phyloP scores from a whole-genome alignment of 1,139 yeast species.

The Magnusiomyces starmeri region DNA sequence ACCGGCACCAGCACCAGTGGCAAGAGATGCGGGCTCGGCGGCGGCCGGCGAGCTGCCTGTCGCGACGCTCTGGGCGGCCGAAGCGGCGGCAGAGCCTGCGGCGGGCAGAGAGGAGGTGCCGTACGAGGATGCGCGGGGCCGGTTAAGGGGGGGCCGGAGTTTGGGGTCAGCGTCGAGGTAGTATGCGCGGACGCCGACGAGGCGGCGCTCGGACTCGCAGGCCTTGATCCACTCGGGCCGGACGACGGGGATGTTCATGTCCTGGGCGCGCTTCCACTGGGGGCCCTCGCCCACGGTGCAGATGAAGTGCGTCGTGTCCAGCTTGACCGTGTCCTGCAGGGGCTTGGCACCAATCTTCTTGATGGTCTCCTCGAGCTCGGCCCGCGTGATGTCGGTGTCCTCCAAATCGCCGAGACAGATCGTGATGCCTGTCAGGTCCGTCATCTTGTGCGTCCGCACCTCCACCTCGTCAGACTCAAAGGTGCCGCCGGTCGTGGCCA shows the following conservation, averaged over 20 bases:
- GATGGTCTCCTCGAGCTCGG: constrained; percentile 60
- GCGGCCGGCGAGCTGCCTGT: constrained; percentile 3
- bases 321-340: constrained; percentile 61
- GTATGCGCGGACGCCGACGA: constrained; percentile 82
- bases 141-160: constrained; percentile 29
- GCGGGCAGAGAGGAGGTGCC: constrained; percentile 14
- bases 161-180: constrained; percentile 38
- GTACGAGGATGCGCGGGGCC: constrained; percentile 27
- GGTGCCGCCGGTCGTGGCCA: constrained; percentile 86
- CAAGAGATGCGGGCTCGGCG: constrained; percentile 7
- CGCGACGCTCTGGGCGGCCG: constrained; percentile 7
- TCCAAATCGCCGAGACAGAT: constrained; percentile 81
- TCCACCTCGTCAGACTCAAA: constrained; percentile 60
- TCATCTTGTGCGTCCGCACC: constrained; percentile 89
- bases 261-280: constrained; percentile 72
- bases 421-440: constrained; percentile 88
- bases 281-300: constrained; percentile 63
- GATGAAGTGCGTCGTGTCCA: constrained; percentile 91
- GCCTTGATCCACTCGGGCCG: constrained; percentile 97
- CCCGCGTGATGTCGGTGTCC: constrained; percentile 42
- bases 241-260: constrained; percentile 85
- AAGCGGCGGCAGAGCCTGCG: constrained; percentile 1
- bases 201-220: constrained; percentile 80
- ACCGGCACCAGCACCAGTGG: neutral
- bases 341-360: constrained; percentile 77